Evolutionary conservation across 2,329 filamentous ascomycete species (phyloP).

Genomic region (Colletotrichum sidae): DNA sequence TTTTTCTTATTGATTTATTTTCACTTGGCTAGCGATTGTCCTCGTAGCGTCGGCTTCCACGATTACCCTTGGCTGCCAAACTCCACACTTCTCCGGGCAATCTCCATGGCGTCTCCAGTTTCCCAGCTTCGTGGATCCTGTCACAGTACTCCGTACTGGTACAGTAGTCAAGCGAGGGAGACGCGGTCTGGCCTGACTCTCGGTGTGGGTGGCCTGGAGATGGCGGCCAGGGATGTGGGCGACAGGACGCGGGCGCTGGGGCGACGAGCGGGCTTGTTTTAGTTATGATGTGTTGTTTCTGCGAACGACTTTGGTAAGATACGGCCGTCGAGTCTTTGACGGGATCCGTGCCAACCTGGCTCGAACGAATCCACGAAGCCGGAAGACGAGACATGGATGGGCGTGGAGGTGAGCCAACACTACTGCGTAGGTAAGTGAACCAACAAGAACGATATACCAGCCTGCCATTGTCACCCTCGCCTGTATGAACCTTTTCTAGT

Average conservation of each 20-base stretch:
- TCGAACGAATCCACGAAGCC: background rate
- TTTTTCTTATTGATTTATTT: too few species aligned
- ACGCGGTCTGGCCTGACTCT: conserved; percentile 4
- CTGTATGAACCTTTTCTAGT: too few species aligned
- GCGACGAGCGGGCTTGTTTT: background rate
- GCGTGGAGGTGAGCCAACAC: too few species aligned
- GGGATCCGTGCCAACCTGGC: conserved; percentile 3
- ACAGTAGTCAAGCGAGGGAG: background rate
- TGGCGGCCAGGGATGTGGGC: conserved; percentile 7
- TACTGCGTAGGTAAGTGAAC: too few species aligned
- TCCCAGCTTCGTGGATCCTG: conserved; percentile 7
- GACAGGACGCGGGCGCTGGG: background rate
- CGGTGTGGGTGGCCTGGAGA: background rate
- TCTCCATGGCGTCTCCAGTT: conserved; percentile 24
- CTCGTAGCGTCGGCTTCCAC: too few species aligned
- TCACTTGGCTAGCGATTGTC: too few species aligned
- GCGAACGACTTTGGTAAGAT: conserved; percentile 10
- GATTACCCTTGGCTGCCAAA: background rate
- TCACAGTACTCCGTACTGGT: too few species aligned
- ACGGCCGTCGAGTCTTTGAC: background rate
- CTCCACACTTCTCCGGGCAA: conserved; percentile 27
- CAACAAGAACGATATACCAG: too few species aligned
- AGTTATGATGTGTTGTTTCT: background rate
- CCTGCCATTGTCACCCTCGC: too few species aligned
- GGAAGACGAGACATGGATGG: too few species aligned